These are phyloP conservation scores for Aplosporella prunicola DNA, from an alignment of 2,329 filamentous ascomycete genomes.

Conservation along the genomic window DNA sequence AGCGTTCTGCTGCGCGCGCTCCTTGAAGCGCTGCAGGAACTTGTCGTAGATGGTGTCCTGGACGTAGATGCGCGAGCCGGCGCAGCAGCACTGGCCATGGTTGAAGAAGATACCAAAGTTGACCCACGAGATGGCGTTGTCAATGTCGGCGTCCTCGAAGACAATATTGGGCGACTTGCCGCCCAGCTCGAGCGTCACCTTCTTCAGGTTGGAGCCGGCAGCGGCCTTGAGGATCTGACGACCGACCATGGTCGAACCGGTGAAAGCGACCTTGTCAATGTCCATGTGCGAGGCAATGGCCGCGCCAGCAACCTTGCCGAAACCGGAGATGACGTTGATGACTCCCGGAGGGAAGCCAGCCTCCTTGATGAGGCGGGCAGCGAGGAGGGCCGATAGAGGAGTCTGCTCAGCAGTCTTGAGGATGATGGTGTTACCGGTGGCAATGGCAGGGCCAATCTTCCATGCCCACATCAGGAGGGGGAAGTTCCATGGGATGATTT, in stretches of 20 bases:
- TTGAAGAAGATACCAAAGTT: constrained; percentile 54
- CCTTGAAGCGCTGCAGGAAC: constrained; percentile 73
- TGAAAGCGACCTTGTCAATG: constrained; percentile 77
- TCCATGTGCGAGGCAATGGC: constrained; percentile 69
- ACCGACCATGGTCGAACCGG: constrained; percentile 64
- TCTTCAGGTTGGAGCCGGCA: constrained; percentile 68
- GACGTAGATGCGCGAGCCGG: constrained; percentile 75
- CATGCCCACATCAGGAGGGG: constrained; percentile 71
- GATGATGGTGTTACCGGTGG: constrained; percentile 62
- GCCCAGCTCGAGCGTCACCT: constrained; percentile 70
- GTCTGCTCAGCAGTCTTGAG: constrained; percentile 72
- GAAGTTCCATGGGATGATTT: constrained; percentile 89
- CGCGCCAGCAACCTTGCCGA: constrained; percentile 69
- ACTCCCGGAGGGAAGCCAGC: constrained; percentile 72
- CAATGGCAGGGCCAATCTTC: constrained; percentile 71
- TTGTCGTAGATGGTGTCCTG: constrained; percentile 82
- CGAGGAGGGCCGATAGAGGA: constrained; percentile 58
- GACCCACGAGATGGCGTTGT: constrained; percentile 68
- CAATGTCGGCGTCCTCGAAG: constrained; percentile 68
- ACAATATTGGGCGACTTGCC: constrained; percentile 76
- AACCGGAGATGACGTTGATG: constrained; percentile 67
- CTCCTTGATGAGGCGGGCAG: constrained; percentile 58
- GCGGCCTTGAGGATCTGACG: constrained; percentile 74
- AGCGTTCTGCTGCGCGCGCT: constrained; percentile 61
- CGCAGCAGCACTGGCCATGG: constrained; percentile 58